Base-by-base conservation (phyloP, 495 filamentous ascomycete genomes). In the Lindgomyces ingoldianus region DNA sequence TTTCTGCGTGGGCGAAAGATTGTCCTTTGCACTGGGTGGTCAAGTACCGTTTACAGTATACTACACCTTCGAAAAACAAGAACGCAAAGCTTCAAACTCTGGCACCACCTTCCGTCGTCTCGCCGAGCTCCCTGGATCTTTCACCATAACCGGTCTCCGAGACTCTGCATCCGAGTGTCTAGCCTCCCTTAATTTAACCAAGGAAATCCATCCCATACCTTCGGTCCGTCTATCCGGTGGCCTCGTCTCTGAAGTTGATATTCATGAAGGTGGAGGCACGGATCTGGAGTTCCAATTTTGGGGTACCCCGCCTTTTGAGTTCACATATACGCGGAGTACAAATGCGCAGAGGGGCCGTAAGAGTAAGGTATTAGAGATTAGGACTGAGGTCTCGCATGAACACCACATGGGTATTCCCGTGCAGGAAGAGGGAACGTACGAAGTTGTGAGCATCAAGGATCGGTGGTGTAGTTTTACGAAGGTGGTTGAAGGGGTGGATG, bases 281-380 rank as follows among this genome's bases (percentile, higher is more conserved):
- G 90, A 96, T 73, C 91, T 98, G 59, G 78, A 89, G 44, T 97
- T 98, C 66, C 88, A 93, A 69, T 97, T 98, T 74, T 90, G 87
- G 78, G 94, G 94, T 46, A 93, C 91, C 11, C 94, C 94, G 62
- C 94, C 94, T 11, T 98, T 98, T 72, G 92, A 97, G 76, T 98
- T 97, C 74, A 96, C 92, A 75, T 97, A 94, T 72, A 97, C 93
- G 29, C 83, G 94, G 65, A 93, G 89, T 74, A 89, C 90, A 42
- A 96, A 94, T 74, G 84, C 82, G 80, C 60, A 91, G 87, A 79
- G 89, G 39, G 69, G 69, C 14, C 68, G 67, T 64, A 70, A 68
- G 63, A 68, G 87, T 6, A 82, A 87, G 72, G 83, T 98, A 18
- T 78, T 98, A 21, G 94, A 98, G 75, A 96, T 92, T 68, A 86